These are phyloP conservation scores for Trichoderma lentiforme DNA, from an alignment of 2,329 filamentous ascomycete species.

Conservation along the genomic window DNA sequence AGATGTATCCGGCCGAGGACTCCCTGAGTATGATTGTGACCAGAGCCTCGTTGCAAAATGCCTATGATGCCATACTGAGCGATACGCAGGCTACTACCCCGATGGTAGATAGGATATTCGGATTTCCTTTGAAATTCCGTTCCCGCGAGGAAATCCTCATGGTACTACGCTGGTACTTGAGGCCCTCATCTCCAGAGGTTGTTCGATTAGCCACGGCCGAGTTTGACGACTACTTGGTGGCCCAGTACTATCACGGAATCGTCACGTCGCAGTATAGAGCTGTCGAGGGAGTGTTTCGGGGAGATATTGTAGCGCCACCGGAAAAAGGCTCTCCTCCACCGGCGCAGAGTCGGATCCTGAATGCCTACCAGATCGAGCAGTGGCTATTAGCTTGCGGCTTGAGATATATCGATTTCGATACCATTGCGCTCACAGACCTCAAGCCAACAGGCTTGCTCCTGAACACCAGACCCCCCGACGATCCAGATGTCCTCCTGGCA, in stretches of 20 bases:
- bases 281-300: neutral
- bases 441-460: neutral
- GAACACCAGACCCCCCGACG: neutral
- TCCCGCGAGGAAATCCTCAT: conserved; percentile 6
- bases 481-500: neutral
- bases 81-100: neutral
- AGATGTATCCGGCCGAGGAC: neutral
- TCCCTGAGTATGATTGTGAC: neutral
- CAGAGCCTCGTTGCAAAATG: neutral
- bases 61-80: conserved; percentile 1
- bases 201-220: conserved; percentile 1
- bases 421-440: neutral
- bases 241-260: conserved; percentile 6
- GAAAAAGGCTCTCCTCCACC: neutral
- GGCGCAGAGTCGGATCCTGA: neutral
- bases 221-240: conserved; percentile 7
- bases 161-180: conserved; percentile 2
- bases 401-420: neutral
- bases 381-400: conserved; percentile 3
- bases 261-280: neutral
- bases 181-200: neutral
- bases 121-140: conserved; percentile 3
- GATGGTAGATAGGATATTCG: conserved; percentile 1
- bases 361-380: conserved; percentile 13
- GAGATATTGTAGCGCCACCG: neutral